A percentile compares a stretch with the other conserved stretches of the same genome.
These are phyloP conservation scores for Claviceps citrina DNA, from an alignment of 2,329 filamentous ascomycete genomes.

Conservation along the genomic window DNA sequence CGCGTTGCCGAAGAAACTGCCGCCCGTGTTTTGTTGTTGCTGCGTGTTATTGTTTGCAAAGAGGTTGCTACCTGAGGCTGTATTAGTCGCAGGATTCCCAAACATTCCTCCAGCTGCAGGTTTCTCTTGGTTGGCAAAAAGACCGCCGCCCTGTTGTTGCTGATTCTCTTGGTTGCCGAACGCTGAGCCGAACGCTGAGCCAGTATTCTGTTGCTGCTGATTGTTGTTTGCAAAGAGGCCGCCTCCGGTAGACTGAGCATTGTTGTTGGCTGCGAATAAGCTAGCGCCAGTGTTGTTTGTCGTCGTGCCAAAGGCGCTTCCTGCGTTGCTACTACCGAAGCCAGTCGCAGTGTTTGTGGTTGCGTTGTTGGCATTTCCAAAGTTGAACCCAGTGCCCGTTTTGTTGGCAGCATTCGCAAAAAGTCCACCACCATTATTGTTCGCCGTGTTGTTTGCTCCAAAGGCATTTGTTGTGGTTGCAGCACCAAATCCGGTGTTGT, in stretches of 20 bases:
- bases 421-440: slow-evolving; percentile 19
- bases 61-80: slow-evolving; percentile 24
- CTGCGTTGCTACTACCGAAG: slow-evolving; percentile 12
- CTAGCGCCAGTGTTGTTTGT: slow-evolving; percentile 15
- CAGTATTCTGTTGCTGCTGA: slow-evolving; percentile 15
- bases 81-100: slow-evolving; percentile 17
- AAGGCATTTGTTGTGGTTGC: slow-evolving; percentile 17
- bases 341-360: slow-evolving; percentile 10
- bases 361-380: slow-evolving; percentile 24
- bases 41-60: slow-evolving; percentile 29
- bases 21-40: slow-evolving; percentile 25
- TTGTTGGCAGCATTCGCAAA: slow-evolving; percentile 28
- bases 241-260: slow-evolving; percentile 21
- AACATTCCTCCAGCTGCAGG: slow-evolving; percentile 19
- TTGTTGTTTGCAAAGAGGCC: slow-evolving; percentile 30
- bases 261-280: slow-evolving; percentile 25
- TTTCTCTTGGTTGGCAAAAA: slow-evolving; percentile 32
- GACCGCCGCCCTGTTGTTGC: slow-evolving; percentile 19
- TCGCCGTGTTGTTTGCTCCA: slow-evolving; percentile 15
- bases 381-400: slow-evolving; percentile 23
- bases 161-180: slow-evolving; percentile 22
- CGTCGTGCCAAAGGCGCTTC: slow-evolving; percentile 21
- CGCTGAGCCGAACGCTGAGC: slow-evolving; percentile 14
- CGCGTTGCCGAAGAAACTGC: slow-evolving; percentile 15
- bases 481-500: slow-evolving; percentile 23